Evolutionary conservation across 768 basidiomycete species (phyloP).

Genomic region (Pisolithus tinctorius): DNA sequence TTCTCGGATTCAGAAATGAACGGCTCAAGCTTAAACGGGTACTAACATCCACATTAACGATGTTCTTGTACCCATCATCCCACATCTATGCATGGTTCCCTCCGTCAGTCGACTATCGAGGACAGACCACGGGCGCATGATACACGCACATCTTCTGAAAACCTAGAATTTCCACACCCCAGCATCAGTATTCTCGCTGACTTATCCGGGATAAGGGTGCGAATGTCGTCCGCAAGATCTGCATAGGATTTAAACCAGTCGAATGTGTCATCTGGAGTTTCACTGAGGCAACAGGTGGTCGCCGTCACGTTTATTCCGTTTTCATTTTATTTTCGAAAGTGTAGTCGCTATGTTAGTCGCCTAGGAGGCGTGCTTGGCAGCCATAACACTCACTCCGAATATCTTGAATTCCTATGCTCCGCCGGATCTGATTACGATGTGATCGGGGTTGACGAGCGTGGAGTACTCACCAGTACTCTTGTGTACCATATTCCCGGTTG

Average conservation of each 20-base stretch:
- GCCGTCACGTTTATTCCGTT: no score
- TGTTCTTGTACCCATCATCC: slow-evolving; percentile 77
- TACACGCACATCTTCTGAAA: slow-evolving; percentile 64
- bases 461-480: slow-evolving; percentile 55
- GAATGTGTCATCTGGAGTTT: slow-evolving; percentile 51
- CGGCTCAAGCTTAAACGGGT: slow-evolving; percentile 10
- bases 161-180: slow-evolving; percentile 77
- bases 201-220: slow-evolving; percentile 57
- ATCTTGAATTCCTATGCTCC: slow-evolving; percentile 56
- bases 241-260: slow-evolving; percentile 87
- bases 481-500: slow-evolving; percentile 65
- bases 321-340: no score
- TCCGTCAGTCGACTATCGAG: background rate
- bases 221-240: slow-evolving; percentile 59
- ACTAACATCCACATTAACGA: slow-evolving; percentile 69
- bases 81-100: slow-evolving; percentile 56
- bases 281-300: slow-evolving; percentile 31
- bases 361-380: no score
- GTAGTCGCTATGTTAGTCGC: no score
- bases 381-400: slow-evolving; percentile 44
- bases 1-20: background rate
- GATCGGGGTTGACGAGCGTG: background rate
- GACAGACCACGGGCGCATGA: background rate
- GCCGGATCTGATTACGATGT: background rate
- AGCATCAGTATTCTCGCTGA: slow-evolving; percentile 65